Conservation (phyloP, 2,329 filamentous ascomycete species). For the Daldinia sp. region DNA sequence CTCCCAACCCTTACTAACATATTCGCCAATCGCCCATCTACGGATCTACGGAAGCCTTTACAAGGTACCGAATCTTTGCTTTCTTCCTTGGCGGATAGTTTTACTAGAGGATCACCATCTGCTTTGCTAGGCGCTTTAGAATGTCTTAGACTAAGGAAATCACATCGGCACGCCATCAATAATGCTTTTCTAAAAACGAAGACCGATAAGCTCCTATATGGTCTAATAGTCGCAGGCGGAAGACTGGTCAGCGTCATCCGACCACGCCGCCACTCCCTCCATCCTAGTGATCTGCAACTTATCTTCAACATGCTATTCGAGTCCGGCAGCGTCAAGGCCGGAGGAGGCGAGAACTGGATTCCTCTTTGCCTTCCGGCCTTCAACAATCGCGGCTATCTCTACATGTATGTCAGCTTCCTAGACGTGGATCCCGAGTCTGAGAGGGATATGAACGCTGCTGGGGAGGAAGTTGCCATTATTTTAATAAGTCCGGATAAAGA, state of each 20-base stretch:
- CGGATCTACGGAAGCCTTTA: conserved; percentile 86
- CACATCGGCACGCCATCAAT: conserved; percentile 86
- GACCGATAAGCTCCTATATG: conserved; percentile 84
- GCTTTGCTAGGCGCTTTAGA: conserved; percentile 89
- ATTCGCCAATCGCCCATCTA: conserved; percentile 90
- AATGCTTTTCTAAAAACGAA: conserved; percentile 83
- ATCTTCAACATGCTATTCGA: conserved; percentile 99
- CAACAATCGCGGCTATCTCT: conserved; percentile 94
- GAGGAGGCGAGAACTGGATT: conserved; percentile 95
- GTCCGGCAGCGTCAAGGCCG: conserved; percentile 88
- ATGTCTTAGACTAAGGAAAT: conserved; percentile 90
- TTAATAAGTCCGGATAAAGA: conserved; percentile 94
- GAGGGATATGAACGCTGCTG: conserved; percentile 66
- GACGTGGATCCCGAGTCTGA: conserved; percentile 58
- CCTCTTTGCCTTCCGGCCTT: conserved; percentile 95
- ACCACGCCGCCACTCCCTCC: conserved; percentile 92
- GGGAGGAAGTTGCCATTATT: conserved; percentile 87
- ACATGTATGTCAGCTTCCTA: conserved; percentile 99
- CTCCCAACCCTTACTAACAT: conserved; percentile 86
- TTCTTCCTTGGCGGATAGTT: conserved; percentile 91
- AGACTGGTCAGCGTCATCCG: conserved; percentile 93
- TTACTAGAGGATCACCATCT: conserved; percentile 90
- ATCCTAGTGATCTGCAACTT: conserved; percentile 92
- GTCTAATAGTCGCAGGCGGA: conserved; percentile 90
- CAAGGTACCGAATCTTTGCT: conserved; percentile 91